Evolutionary conservation across 805 yeast genomes (phyloP), one percentile per base, ranked within the genome.

Genomic region (Kodamaea jinghongensis): DNA sequence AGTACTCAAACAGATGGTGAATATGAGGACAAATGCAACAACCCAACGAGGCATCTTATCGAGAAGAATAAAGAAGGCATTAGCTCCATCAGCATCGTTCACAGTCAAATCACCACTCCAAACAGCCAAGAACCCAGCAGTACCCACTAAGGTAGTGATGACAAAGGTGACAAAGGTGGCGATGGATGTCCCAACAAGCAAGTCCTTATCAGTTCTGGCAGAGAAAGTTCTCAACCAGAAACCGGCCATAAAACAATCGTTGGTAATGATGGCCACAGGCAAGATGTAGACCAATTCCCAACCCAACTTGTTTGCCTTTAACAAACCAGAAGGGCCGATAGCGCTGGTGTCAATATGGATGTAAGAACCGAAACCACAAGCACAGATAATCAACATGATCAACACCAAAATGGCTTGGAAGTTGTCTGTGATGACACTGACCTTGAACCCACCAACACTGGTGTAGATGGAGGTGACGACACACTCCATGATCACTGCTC

Each of bases 191-290:
- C 93, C 95, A 48, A 86, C 75, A 60, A 75, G 60, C 51, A 90
- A 71, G 55, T 89, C 96, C 48, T 70, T 76, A 61, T 89, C 79
- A 6, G 87, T 67, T 47, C 78, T 78, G 5, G 96, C 82, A 4
- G 98, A 96, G 68, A 90, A 90, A 1, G 98, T 86, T 55, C 98
- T 73, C 45, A 90, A 67, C 98, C 98, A 90, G 60, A 90, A 89
- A 0, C 96, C 96, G 23, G 95, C 77, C 73, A 90, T 67, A 63
- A 90, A 90, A 57, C 90, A 79, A 57, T 88, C 96, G 54, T 90
- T 90, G 25, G 96, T 86, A 41, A 88, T 75, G 55, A 90, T 85
- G 17, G 97, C 96, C 23, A 90, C 83, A 6, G 83, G 76, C 48
- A 90, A 69, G 47, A 90, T 89, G 58, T 88, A 90, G 25, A 90